These are phyloP conservation scores for Chloroidium sp. DNA, from an alignment of 163 green algal genomes.

Conservation along the genomic window DNA sequence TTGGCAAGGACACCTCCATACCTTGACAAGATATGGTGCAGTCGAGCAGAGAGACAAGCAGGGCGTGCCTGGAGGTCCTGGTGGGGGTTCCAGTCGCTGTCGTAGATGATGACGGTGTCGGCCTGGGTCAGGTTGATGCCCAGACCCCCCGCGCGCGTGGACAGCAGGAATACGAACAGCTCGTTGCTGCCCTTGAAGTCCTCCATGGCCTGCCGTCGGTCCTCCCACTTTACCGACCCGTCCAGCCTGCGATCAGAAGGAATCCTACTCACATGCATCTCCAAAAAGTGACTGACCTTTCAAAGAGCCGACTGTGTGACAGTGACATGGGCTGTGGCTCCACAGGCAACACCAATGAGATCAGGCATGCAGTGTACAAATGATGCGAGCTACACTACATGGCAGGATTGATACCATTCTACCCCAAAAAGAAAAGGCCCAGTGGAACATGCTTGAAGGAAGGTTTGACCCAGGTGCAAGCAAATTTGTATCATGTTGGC, in stretches of 20 bases:
- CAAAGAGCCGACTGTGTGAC: no score
- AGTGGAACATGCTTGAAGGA: no score
- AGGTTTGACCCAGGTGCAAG: no score
- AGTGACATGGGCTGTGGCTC: no score
- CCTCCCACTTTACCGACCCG: slow-evolving; percentile 67
- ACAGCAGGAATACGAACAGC: slow-evolving; percentile 86
- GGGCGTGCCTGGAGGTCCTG: slow-evolving; percentile 75
- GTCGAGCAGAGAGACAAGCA: not conserved
- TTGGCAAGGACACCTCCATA: not conserved
- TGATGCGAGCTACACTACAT: no score
- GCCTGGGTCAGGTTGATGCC: slow-evolving; percentile 96
- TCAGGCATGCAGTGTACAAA: no score
- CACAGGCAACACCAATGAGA: no score
- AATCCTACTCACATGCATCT: no score
- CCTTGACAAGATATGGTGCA: not conserved
- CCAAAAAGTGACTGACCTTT: no score
- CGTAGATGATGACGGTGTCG: slow-evolving; percentile 99
- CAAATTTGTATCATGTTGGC: no score
- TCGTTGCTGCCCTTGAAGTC: slow-evolving; percentile 60
- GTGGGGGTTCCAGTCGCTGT: slow-evolving; percentile 93
- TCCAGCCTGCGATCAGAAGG: slow-evolving; percentile 64
- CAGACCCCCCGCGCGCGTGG: slow-evolving; percentile 90
- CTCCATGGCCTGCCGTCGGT: slow-evolving; percentile 48
- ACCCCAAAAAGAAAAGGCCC: no score
- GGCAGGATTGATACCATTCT: no score